phyloP scores from a whole-genome alignment of 352 stramenopile genomes.

The Globisporangium recalcitrans region DNA sequence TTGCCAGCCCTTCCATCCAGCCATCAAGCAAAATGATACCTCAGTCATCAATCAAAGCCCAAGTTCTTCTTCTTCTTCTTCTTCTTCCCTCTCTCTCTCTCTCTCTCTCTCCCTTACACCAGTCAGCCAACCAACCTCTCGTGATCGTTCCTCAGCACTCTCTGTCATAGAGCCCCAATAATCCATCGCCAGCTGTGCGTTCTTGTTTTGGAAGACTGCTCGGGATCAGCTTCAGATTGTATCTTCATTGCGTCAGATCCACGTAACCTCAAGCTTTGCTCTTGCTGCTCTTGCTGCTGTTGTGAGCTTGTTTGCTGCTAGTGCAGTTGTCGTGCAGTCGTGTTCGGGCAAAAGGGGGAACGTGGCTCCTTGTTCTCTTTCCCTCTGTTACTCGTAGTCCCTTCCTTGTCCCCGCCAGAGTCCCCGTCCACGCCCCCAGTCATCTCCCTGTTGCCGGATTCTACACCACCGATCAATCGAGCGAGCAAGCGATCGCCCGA shows the following conservation, averaged over 20 bases:
- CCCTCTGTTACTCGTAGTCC: neutral
- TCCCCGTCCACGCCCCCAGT: neutral
- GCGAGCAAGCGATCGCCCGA: neutral
- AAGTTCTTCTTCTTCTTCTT: neutral
- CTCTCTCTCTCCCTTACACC: neutral
- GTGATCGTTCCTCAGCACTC: too few relatives aligned
- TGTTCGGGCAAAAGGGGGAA: neutral
- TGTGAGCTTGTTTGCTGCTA: neutral
- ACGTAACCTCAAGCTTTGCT: neutral
- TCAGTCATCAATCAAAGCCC: neutral
- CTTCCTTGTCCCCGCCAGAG: neutral
- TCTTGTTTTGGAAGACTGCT: neutral
- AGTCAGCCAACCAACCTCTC: neutral
- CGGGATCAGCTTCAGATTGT: neutral
- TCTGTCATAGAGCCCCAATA: too few relatives aligned
- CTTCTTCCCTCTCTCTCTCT: neutral
- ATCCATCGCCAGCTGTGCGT: too few relatives aligned
- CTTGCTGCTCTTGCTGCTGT: neutral
- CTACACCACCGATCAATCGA: neutral
- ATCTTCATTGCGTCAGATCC: neutral
- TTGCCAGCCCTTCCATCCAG: conserved; percentile 2
- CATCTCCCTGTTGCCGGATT: neutral
- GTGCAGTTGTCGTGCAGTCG: conserved; percentile 4
- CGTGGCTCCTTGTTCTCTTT: neutral
- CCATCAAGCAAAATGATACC: neutral